Conservation (phyloP, 2,329 filamentous ascomycete species). For the Ophiostoma populinum region DNA sequence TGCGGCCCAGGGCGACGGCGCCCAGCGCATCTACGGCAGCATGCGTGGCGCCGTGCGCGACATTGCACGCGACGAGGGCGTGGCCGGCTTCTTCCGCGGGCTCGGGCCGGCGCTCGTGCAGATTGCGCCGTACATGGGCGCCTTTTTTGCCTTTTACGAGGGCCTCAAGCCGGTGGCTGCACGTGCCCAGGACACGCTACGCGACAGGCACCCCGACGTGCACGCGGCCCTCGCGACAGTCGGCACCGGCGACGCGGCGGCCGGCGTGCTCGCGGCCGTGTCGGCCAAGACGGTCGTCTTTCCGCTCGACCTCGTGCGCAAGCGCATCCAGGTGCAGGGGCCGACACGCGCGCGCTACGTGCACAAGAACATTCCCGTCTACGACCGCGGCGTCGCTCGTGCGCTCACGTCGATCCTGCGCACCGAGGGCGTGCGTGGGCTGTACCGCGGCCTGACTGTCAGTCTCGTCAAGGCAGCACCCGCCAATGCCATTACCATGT, state of each 20-base stretch:
- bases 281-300: slow-evolving; percentile 81
- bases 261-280: slow-evolving; percentile 64
- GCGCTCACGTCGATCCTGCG: slow-evolving; percentile 52
- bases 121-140: slow-evolving; percentile 91
- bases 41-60: slow-evolving; percentile 51
- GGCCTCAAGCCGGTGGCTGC: slow-evolving; percentile 24
- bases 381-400: slow-evolving; percentile 45
- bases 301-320: slow-evolving; percentile 80
- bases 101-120: slow-evolving; percentile 66
- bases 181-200: slow-evolving; percentile 12
- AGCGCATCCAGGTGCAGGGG: slow-evolving; percentile 87
- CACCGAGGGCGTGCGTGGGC: slow-evolving; percentile 57
- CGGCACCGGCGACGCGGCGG: slow-evolving; percentile 66
- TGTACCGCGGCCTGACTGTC: slow-evolving; percentile 79
- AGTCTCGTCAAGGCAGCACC: slow-evolving; percentile 87
- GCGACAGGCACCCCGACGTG: slow-evolving; percentile 14
- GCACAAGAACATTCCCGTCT: slow-evolving; percentile 76
- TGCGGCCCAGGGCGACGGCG: slow-evolving; percentile 67
- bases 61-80: slow-evolving; percentile 61
- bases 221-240: no score
- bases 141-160: slow-evolving; percentile 89
- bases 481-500: slow-evolving; percentile 82
- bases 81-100: slow-evolving; percentile 72
- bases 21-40: slow-evolving; percentile 58
- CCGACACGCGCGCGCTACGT: slow-evolving; percentile 66